Base-by-base conservation (phyloP, 495 filamentous ascomycete genomes). In the Trichoderma orchidacearum region DNA sequence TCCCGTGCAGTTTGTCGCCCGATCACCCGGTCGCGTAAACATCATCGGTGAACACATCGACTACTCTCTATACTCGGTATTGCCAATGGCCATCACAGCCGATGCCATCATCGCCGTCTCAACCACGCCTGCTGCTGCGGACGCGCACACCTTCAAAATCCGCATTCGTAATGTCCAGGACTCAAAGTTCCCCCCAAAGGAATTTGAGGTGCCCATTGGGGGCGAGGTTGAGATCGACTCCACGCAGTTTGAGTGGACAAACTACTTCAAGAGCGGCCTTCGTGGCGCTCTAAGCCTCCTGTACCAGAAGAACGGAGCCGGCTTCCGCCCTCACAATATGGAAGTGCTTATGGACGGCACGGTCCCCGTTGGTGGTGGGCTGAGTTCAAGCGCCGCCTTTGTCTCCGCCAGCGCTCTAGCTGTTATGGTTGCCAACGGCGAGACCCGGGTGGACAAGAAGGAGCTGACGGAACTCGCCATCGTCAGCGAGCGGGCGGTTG, bases 31-130 rank as follows among this genome's bases (percentile, higher is more conserved):
- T 53, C 80, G 93, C 57, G 93, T 98, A 58, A 97, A 97, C 75
- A 93, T 98, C 67, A 96, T 98, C 63, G 93, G 93, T 66, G 93
- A 98, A 76, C 93, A 98, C 72, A 96, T 98, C 64, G 93, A 98
- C 76, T 98, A 98, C 70, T 94, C 89, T 18, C 82, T 97, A 32
- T 98, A 96, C 74, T 83, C 92, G 65, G 92, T 96, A 51, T 76
- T 98, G 17, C 93, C 93, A 53, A 97, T 96, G 80, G 93, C 91
- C 55, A 86, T 96, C 60, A 89, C 84, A 17, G 87, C 89, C 51
- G 93, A 98, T 67, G 82, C 90, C 55, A 79, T 98, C 38, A 78
- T 98, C 57, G 93, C 92, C 52, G 88, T 96, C 38, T 85, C 85
- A 45, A 78, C 81, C 36, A 67, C 78, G 59, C 68, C 79, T 0